phyloP scores from a whole-genome alignment of 345 rosid genomes.

The Viola odorata region DNA sequence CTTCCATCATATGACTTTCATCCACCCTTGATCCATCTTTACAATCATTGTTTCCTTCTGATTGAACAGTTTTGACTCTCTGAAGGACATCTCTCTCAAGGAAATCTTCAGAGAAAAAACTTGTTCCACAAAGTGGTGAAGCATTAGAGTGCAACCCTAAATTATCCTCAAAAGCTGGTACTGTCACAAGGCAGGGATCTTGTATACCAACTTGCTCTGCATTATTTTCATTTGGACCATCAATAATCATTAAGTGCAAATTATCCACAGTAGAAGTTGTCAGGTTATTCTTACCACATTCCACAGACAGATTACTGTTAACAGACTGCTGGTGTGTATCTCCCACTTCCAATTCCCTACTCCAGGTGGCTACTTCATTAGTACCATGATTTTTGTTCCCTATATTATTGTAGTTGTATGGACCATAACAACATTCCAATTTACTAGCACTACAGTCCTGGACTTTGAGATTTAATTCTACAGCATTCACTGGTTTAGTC shows the following conservation, averaged over 20 bases:
- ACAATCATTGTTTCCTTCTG: slow-evolving; percentile 6
- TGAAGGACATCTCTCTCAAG: slow-evolving; percentile 8
- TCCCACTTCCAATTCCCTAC: slow-evolving; percentile 11
- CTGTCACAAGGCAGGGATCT: slow-evolving; percentile 14
- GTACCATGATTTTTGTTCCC: slow-evolving; percentile 19
- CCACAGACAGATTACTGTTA: slow-evolving; percentile 19
- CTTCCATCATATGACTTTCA: slow-evolving; percentile 16
- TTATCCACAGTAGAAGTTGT: slow-evolving; percentile 18
- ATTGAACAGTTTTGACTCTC: slow-evolving; percentile 7
- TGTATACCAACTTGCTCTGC: slow-evolving; percentile 24
- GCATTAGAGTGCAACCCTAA: slow-evolving; percentile 19
- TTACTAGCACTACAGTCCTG: slow-evolving; percentile 20
- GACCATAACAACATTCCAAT: slow-evolving; percentile 17
- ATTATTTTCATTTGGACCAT: slow-evolving; percentile 18
- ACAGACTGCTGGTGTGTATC: slow-evolving; percentile 21
- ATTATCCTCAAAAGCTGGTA: slow-evolving; percentile 17
- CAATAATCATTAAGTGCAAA: slow-evolving; percentile 17
- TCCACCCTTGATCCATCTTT: slow-evolving; percentile 7
- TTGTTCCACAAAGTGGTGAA: slow-evolving; percentile 9
- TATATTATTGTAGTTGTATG: slow-evolving; percentile 12
- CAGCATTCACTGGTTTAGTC: slow-evolving; percentile 6
- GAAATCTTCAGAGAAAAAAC: slow-evolving; percentile 21
- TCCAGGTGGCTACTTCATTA: slow-evolving; percentile 16
- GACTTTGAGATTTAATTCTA: slow-evolving; percentile 16
- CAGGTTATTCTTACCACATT: slow-evolving; percentile 7